phyloP scores from a whole-genome alignment of 1,284 basidiomycete genomes.

The Fomes fomentarius region DNA sequence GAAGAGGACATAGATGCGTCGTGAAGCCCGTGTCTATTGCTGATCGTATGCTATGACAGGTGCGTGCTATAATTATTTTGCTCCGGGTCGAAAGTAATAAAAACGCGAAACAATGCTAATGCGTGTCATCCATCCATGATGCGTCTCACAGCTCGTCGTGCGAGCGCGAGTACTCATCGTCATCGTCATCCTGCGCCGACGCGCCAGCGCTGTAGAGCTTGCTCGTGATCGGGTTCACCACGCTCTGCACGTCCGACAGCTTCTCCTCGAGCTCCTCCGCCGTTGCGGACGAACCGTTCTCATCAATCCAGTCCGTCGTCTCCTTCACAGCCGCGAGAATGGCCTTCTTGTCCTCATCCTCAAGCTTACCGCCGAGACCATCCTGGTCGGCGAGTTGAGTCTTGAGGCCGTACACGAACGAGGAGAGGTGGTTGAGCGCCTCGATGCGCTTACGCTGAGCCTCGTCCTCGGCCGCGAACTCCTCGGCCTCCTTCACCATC shows the following conservation, averaged over 20 bases:
- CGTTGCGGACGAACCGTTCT: constrained; percentile 74
- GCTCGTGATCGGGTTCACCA: constrained; percentile 68
- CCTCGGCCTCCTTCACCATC: constrained; percentile 92
- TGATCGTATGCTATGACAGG: constrained; percentile 25
- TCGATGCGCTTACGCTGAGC: constrained; percentile 89
- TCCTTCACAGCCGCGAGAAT: constrained; percentile 87
- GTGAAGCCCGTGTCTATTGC: constrained; percentile 24
- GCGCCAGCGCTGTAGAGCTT: constrained; percentile 71
- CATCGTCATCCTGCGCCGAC: constrained; percentile 48
- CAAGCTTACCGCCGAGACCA: constrained; percentile 89
- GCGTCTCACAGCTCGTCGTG: constrained; percentile 68
- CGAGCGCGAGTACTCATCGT: constrained; percentile 53
- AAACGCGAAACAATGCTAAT: constrained; percentile 22
- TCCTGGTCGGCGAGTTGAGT: constrained; percentile 85
- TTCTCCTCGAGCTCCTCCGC: constrained; percentile 94
- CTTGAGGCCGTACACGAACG: constrained; percentile 85
- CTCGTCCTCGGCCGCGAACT: constrained; percentile 87
- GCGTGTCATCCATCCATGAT: background rate
- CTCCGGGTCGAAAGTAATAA: constrained; percentile 26
- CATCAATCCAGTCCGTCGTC: constrained; percentile 89
- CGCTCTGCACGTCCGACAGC: constrained; percentile 64
- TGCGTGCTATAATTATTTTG: constrained; percentile 27
- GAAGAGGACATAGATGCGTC: constrained; percentile 7
- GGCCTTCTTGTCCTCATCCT: constrained; percentile 88
- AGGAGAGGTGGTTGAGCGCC: constrained; percentile 78